A percentile compares a stretch with the other conserved stretches of the same genome.
These are phyloP conservation scores for Phytophthora constricta DNA, from an alignment of 352 stramenopile species.

Conservation along the genomic window DNA sequence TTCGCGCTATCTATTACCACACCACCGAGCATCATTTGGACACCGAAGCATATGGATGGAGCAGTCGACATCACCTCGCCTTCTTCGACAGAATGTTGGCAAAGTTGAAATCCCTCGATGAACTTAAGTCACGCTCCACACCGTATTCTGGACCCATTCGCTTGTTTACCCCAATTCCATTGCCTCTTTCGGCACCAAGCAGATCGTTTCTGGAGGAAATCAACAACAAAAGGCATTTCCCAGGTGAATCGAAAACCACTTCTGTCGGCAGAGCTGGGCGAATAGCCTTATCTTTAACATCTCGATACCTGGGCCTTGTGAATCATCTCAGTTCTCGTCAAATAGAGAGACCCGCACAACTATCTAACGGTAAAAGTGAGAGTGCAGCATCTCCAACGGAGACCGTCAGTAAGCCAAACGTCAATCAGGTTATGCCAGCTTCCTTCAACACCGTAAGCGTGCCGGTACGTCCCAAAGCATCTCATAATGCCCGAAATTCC, in stretches of 20 bases:
- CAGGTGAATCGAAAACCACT: not conserved
- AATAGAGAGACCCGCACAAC: too few species aligned
- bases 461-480: too few species aligned
- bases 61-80: not conserved
- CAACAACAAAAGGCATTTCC: not conserved
- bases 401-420: not conserved
- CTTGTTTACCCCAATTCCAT: slow-evolving; percentile 9
- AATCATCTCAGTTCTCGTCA: not conserved
- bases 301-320: not conserved
- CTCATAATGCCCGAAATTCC: too few species aligned
- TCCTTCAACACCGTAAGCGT: not conserved
- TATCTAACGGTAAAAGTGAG: not conserved
- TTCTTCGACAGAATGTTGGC: slow-evolving; percentile 5
- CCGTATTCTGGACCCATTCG: slow-evolving; percentile 17
- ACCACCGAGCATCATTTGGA: slow-evolving; percentile 1
- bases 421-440: not conserved
- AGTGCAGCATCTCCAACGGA: not conserved
- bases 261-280: not conserved
- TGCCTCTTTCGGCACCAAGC: slow-evolving; percentile 15
- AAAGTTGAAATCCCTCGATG: not conserved
- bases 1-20: slow-evolving; percentile 23
- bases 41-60: not conserved
- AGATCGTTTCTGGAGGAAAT: not conserved
- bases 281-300: not conserved
- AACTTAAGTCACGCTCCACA: slow-evolving; percentile 5